Evolutionary conservation across 164 flowering plant species (phyloP), one percentile per base, ranked within the genome.

Genomic region (Protea cynaroides): DNA sequence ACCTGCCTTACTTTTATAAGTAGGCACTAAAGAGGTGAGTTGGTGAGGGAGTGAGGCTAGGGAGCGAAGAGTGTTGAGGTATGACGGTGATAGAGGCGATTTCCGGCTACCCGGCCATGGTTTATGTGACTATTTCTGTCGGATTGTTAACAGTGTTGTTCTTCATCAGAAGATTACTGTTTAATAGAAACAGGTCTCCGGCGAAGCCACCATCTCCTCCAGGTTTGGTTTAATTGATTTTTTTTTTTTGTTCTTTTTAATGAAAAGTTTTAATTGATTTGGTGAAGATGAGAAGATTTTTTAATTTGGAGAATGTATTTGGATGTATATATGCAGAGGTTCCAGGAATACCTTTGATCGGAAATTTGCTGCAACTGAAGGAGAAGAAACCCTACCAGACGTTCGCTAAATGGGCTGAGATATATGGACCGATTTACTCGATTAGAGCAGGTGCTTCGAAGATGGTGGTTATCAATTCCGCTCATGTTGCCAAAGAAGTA

Each of bases 401-500:
- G 6, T 90, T 90, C 59, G 54, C 83, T 0, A 79, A 65, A 51
- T 86, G 87, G 87, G 87, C 92, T 13, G 87, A 87, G 70, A 58
- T 2, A 22, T 84, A 89, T 66, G 97, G 97, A 0, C 93, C 99
- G 0, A 79, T 91, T 17, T 94, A 84, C 69, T 76, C 87, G 18
- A 88, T 91, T 59, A 82, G 56, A 43, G 80, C 88, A 40, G 98
- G 98, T 23, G 75, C 90, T 69, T 70, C 83, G 3, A 68, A 80
- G 10, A n/a, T 91, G 4, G 74, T 91, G 25, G 97, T 94, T 52
- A 84, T 94, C 75, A 94, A 86, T 60, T 70, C 87, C 9, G 38
- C 74, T 12, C 84, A 86, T 24, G 80, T 87, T 18, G 95, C 84
- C 59, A 91, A 89, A 72, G 99, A 94, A 92, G 98, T 86, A 57